Evolutionary conservation across 768 basidiomycete species (phyloP).

Genomic region (Chalciporus sphaerocephalus): DNA sequence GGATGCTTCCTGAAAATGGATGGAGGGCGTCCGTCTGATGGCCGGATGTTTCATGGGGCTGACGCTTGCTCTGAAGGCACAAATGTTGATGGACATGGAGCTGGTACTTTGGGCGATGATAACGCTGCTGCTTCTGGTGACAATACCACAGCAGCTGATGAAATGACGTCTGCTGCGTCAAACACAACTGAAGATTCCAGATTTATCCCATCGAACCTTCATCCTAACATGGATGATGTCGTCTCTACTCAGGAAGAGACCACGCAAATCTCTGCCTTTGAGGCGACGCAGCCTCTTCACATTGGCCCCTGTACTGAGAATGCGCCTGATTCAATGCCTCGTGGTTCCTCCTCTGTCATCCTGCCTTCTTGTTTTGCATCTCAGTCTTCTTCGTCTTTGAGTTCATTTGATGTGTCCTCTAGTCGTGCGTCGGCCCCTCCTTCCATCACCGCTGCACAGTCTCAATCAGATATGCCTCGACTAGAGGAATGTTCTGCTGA

Average conservation of each 20-base stretch:
- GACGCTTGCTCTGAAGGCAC: constrained; percentile 44
- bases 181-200: constrained; percentile 12
- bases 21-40: constrained; percentile 40
- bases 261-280: constrained; percentile 13
- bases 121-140: constrained; percentile 11
- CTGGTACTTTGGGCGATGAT: constrained; percentile 31
- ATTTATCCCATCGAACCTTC: constrained; percentile 17
- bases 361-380: constrained; percentile 32
- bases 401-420: constrained; percentile 45
- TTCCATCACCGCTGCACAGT: constrained; percentile 28
- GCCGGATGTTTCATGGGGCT: constrained; percentile 52
- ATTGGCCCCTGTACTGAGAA: constrained; percentile 16
- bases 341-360: constrained; percentile 21
- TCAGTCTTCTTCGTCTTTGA: constrained; percentile 31
- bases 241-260: constrained; percentile 19
- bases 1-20: constrained; percentile 40
- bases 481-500: constrained; percentile 44
- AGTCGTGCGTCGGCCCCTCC: constrained; percentile 37
- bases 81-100: constrained; percentile 36
- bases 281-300: constrained; percentile 19
- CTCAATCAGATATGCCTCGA: constrained; percentile 39
- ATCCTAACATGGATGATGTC: constrained; percentile 16
- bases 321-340: constrained; percentile 13
- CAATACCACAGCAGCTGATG: constrained; percentile 22
- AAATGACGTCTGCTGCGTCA: constrained; percentile 24